Conservation (phyloP, 2,329 filamentous ascomycete species). For the Drechslerella coelobrocha region DNA sequence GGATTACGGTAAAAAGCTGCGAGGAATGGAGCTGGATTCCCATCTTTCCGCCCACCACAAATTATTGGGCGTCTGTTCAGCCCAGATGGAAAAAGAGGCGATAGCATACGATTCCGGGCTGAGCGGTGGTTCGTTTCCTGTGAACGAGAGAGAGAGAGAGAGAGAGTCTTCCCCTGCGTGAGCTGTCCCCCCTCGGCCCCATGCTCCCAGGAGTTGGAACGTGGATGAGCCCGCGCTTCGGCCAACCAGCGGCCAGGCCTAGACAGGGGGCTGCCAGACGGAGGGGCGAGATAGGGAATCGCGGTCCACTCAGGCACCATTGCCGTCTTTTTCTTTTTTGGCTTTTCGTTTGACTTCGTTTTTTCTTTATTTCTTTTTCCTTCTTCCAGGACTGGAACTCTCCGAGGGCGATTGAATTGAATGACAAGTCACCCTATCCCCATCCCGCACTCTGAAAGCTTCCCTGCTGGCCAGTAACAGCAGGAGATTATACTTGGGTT, state of each 20-base stretch:
- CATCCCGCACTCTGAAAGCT: conserved; percentile 19
- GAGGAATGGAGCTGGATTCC: conserved; percentile 3
- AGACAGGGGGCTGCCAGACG: conserved; percentile 31
- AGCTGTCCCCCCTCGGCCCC: conserved; percentile 26
- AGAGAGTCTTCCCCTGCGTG: conserved; percentile 40
- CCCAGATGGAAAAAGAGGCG: conserved; percentile 16
- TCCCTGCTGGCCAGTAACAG: conserved; percentile 37
- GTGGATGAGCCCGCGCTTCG: conserved; percentile 47
- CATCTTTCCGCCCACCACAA: conserved; percentile 14
- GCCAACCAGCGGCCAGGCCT: conserved; percentile 47
- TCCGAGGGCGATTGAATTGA: conserved; percentile 46
- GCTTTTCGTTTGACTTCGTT: not conserved
- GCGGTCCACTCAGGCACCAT: conserved; percentile 44
- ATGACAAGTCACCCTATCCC: conserved; percentile 45
- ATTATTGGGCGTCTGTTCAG: conserved; percentile 10
- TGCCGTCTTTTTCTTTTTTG: conserved; percentile 37
- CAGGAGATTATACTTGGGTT: conserved; percentile 18
- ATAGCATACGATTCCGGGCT: conserved; percentile 13
- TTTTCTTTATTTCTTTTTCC: conserved; percentile 16
- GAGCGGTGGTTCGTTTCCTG: conserved; percentile 15
- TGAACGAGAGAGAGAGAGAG: not conserved
- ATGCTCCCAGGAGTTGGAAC: conserved; percentile 33
- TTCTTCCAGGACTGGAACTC: conserved; percentile 25
- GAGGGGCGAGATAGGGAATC: conserved; percentile 47
- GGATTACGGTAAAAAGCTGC: not conserved